Base-by-base conservation (phyloP, 2,329 filamentous ascomycete species). In the Sporothrix brasiliensis region DNA sequence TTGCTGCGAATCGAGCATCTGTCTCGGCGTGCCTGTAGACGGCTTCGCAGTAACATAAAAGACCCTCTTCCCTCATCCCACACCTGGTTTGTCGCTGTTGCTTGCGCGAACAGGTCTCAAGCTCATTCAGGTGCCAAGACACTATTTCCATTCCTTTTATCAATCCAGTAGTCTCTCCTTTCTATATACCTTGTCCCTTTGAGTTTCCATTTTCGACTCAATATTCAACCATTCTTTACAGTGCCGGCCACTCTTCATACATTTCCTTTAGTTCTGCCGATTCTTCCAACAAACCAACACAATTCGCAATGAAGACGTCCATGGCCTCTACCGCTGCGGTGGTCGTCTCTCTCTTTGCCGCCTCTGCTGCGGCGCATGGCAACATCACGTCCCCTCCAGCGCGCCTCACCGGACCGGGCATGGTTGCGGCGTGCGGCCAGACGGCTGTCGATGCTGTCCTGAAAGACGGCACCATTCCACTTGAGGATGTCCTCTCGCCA, bases 381-480 rank as follows among this genome's bases (percentile, higher is more conserved):
- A 80, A 80, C 74, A 78, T 85, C 77, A 78, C 76, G 53, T 78
- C 75, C 4, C 83, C 83, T 4, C 60, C 77, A 0, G 76, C 82
- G n/a, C 82, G 83, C 49, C 68, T 76, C 39, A 77, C 81, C 19
- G 83, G 83, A 6, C 69, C 78, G 2, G 82, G 82, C 69, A 84
- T 80, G 81, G 78, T 77, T 49, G 74, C 78, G 4, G 79, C 81
- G 4, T 85, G 84, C 68, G 84, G 84, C 7, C 75, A 82, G 6
- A 77, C 79, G 67, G 80, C 82, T 41, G 79, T 81, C 19, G 73
- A 79, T 65, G 76, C 76, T 4, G 75, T 80, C 21, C 75, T 80
- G 1, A 70, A 77, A 16, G 80, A 81, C 68, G 78, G 77, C 19
- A 79, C 79, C 7, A 77, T 78, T 2, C 79, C 81, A 9, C 73